Conservation (phyloP, 208 protist species). For the Acanthamoeba sp. region DNA sequence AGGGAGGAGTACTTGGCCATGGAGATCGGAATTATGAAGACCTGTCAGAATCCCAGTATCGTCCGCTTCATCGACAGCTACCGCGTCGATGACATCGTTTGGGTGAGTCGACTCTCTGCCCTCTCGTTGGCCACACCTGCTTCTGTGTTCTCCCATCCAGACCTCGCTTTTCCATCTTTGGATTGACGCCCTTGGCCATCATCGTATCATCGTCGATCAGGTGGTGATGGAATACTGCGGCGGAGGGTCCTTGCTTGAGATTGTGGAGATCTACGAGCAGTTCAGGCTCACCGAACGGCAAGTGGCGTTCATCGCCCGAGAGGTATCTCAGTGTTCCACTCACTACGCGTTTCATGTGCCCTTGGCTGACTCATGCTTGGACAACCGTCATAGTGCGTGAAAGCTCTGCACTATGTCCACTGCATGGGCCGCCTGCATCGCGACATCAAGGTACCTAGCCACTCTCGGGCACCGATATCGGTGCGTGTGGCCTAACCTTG, state of each 20-base stretch:
- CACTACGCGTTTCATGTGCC: not conserved
- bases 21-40: conserved; percentile 89
- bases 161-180: too few species aligned
- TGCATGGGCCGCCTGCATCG: conserved; percentile 88
- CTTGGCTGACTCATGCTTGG: too few species aligned
- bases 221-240: conserved; percentile 89
- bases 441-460: too few species aligned
- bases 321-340: conserved; percentile 19
- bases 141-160: too few species aligned
- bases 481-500: too few species aligned
- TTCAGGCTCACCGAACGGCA: conserved; percentile 81
- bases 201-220: too few species aligned
- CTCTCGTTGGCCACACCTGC: not conserved
- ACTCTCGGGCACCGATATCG: too few species aligned
- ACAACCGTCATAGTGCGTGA: too few species aligned
- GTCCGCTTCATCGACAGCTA: conserved; percentile 89
- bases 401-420: conserved; percentile 86
- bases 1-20: conserved; percentile 86
- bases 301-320: conserved; percentile 80
- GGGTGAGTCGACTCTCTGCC: not conserved
- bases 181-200: too few species aligned
- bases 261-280: conserved; percentile 82
- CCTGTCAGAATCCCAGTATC: conserved; percentile 85
- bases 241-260: conserved; percentile 85
- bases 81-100: conserved; percentile 73